Percentiles rank a stretch among this genome's conserved stretches.
phyloP scores from a whole-genome alignment of 345 rosid genomes.

The Eucalyptus sideroxylon region DNA sequence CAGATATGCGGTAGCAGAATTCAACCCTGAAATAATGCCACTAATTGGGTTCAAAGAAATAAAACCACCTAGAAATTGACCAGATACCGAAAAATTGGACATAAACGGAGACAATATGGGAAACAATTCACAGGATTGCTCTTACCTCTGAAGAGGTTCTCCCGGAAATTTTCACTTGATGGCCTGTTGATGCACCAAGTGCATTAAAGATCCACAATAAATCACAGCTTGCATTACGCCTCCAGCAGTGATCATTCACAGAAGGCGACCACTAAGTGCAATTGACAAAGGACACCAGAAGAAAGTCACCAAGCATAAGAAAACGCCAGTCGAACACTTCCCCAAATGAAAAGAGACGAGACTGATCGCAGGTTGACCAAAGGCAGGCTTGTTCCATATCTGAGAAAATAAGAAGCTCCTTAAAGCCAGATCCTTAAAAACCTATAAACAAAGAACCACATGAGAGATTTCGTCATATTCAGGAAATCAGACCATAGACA shows the following conservation, averaged over 20 bases:
- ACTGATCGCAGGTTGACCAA: slow-evolving; percentile 51
- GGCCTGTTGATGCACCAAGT: not conserved
- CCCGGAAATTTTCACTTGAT: not conserved
- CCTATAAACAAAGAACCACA: slow-evolving; percentile 16
- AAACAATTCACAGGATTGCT: not conserved
- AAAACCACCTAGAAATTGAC: not conserved
- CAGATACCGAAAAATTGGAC: not conserved
- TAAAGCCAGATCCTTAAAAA: slow-evolving; percentile 29
- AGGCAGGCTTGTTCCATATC: slow-evolving; percentile 64
- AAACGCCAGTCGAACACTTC: slow-evolving; percentile 89
- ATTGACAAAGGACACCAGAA: slow-evolving; percentile 70
- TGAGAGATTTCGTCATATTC: not conserved
- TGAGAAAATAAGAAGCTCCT: slow-evolving; percentile 18
- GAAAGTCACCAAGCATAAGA: slow-evolving; percentile 49
- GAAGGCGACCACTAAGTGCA: slow-evolving; percentile 56
- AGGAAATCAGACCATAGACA: not conserved
- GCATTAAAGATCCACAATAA: slow-evolving; percentile 46
- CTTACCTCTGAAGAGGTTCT: not conserved
- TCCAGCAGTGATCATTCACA: slow-evolving; percentile 19
- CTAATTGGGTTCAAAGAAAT: not conserved
- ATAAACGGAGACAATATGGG: not conserved
- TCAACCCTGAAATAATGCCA: slow-evolving; percentile 14
- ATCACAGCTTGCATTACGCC: slow-evolving; percentile 49
- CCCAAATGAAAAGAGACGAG: slow-evolving; percentile 49
- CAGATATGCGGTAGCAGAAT: slow-evolving; percentile 23